Conservation (phyloP, 805 yeast species). For the Candida germanica region DNA sequence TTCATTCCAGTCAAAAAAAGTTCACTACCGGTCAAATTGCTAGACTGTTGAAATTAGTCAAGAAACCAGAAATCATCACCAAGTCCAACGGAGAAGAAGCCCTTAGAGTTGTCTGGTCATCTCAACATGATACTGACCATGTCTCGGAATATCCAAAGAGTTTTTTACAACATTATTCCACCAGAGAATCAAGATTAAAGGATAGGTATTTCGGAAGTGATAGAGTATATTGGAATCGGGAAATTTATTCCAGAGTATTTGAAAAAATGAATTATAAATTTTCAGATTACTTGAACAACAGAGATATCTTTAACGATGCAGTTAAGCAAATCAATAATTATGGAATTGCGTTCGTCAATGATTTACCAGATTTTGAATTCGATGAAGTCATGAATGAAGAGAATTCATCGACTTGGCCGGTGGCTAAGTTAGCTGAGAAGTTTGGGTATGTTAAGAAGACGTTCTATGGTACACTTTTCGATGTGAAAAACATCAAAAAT, state of each 20-base stretch:
- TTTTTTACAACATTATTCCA: constrained; percentile 46
- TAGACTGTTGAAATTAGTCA: constrained; percentile 31
- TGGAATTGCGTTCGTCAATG: constrained; percentile 57
- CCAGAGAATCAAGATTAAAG: constrained; percentile 26
- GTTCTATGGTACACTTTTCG: constrained; percentile 69
- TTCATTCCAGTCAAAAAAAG: constrained; percentile 54
- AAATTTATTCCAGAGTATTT: constrained; percentile 21
- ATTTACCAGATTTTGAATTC: constrained; percentile 44
- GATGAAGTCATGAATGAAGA: constrained; percentile 32
- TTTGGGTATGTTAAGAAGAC: constrained; percentile 71
- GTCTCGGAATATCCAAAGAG: constrained; percentile 38
- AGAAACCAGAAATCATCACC: constrained; percentile 31
- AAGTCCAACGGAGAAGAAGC: constrained; percentile 17
- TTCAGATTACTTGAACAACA: constrained; percentile 35
- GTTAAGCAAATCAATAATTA: constrained; percentile 47
- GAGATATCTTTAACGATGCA: constrained; percentile 33
- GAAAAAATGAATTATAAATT: constrained; percentile 27
- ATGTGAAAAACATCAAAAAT: constrained; percentile 48
- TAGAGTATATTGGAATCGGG: constrained; percentile 37
- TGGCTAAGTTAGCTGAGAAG: constrained; percentile 39
- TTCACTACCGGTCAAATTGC: constrained; percentile 57
- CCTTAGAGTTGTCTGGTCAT: constrained; percentile 44
- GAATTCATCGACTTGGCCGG: constrained; percentile 41
- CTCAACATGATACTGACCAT: constrained; percentile 20
- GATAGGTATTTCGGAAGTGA: constrained; percentile 37